phyloP scores from a whole-genome alignment of 192 early-diverging fungal species.

The Backusella macrospora region DNA sequence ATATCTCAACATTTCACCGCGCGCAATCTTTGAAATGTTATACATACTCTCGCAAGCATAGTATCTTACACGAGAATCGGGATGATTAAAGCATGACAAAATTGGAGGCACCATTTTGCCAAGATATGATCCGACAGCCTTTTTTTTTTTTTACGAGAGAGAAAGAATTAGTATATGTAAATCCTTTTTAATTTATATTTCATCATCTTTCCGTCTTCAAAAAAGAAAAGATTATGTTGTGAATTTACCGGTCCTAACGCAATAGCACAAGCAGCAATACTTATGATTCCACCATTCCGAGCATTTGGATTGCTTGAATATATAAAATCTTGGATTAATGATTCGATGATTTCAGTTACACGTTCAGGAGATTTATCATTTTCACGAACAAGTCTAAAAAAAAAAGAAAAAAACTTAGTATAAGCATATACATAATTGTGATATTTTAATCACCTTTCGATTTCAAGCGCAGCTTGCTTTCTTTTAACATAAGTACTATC shows the following conservation, averaged over 20 bases:
- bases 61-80: slow-evolving; percentile 91
- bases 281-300: slow-evolving; percentile 92
- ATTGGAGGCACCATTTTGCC: slow-evolving; percentile 90
- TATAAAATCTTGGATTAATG: slow-evolving; percentile 85
- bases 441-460: neutral
- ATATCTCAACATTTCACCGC: slow-evolving; percentile 82
- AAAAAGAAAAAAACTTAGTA: neutral
- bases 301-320: slow-evolving; percentile 83
- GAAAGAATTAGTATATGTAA: neutral
- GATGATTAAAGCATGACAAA: slow-evolving; percentile 88
- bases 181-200: too few relatives aligned
- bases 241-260: slow-evolving; percentile 74
- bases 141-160: slow-evolving; percentile 14
- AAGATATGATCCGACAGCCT: slow-evolving; percentile 63
- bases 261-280: slow-evolving; percentile 85
- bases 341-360: slow-evolving; percentile 71
- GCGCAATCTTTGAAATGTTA: slow-evolving; percentile 96
- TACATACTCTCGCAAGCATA: slow-evolving; percentile 99
- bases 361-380: slow-evolving; percentile 59
- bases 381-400: slow-evolving; percentile 62
- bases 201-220: slow-evolving; percentile 44
- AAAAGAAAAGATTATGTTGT: neutral
- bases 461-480: slow-evolving; percentile 17
- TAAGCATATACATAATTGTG: neutral
- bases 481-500: slow-evolving; percentile 15